A percentile compares a stretch with the other conserved stretches of the same genome.
phyloP scores from a whole-genome alignment of 2,329 filamentous ascomycete genomes.

The Aspergillus ochraceus region DNA sequence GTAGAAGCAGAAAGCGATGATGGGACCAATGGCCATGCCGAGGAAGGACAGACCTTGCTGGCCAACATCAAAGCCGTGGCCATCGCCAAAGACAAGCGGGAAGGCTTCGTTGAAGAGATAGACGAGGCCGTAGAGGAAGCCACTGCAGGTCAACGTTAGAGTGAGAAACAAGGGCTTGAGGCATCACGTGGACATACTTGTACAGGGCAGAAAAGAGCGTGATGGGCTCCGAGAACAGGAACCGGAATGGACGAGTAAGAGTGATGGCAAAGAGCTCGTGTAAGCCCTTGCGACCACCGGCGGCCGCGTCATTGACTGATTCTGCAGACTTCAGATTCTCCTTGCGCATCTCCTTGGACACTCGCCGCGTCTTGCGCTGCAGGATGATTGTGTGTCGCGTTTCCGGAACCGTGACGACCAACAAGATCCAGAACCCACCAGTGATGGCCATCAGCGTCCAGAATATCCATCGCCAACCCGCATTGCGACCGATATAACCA shows the following conservation, averaged over 20 bases:
- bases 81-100: conserved; percentile 63
- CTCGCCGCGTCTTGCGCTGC: conserved; percentile 55
- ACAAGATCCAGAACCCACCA: conserved; percentile 49
- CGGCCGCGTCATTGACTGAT: conserved; percentile 44
- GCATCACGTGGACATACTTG: conserved; percentile 11
- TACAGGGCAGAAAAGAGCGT: conserved; percentile 29
- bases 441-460: conserved; percentile 62
- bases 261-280: conserved; percentile 70
- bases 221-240: conserved; percentile 32
- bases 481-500: conserved; percentile 14
- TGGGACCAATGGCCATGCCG: conserved; percentile 61
- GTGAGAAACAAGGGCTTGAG: background rate
- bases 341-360: conserved; percentile 44
- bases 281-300: conserved; percentile 60
- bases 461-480: conserved; percentile 54
- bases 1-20: conserved; percentile 59
- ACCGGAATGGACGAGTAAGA: conserved; percentile 62
- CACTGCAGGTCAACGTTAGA: conserved; percentile 26
- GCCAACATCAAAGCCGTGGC: conserved; percentile 58
- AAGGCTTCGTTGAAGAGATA: conserved; percentile 76
- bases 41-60: conserved; percentile 58
- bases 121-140: conserved; percentile 73
- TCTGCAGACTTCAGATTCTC: conserved; percentile 61
- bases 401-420: conserved; percentile 52
- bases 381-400: conserved; percentile 58